Conservation (phyloP, 495 filamentous ascomycete genomes). For the Xylaria scruposa region DNA sequence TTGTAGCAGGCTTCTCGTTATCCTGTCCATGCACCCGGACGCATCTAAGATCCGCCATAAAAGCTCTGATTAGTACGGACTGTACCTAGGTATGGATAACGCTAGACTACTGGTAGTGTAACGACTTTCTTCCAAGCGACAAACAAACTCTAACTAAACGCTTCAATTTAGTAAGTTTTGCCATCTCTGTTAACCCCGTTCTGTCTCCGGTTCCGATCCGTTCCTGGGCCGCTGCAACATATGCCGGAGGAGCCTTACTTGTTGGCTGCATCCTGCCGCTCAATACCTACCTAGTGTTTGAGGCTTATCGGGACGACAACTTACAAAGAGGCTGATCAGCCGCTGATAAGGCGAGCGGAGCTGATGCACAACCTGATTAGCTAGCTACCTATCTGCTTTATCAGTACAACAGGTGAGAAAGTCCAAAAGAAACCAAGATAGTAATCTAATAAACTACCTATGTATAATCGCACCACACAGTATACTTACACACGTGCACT, state of each 20-base stretch:
- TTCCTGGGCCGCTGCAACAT: conserved; percentile 5
- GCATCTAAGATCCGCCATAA: background rate
- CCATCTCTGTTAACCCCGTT: conserved; percentile 1
- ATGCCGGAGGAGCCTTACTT: conserved; percentile 20
- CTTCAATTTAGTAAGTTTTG: background rate
- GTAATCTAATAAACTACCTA: background rate
- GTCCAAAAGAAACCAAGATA: background rate
- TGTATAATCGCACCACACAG: background rate
- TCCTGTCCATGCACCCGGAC: background rate
- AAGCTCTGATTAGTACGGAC: background rate
- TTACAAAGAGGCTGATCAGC: conserved; percentile 9
- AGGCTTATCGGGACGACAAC: conserved; percentile 9
- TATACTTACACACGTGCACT: background rate
- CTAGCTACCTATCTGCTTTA: background rate
- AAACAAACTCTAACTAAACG: background rate
- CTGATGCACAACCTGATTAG: background rate
- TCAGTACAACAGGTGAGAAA: background rate
- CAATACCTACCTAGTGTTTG: conserved; percentile 7
- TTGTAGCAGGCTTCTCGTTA: background rate
- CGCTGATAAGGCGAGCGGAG: conserved; percentile 16
- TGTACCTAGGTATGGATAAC: background rate
- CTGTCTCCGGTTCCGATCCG: background rate
- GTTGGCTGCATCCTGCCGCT: conserved; percentile 23
- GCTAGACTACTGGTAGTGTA: background rate
- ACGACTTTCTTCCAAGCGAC: background rate